Percentiles rank a stretch among this genome's conserved stretches.
Evolutionary conservation across 2,329 filamentous ascomycete genomes (phyloP).

Genomic region (Triangularia setosa): DNA sequence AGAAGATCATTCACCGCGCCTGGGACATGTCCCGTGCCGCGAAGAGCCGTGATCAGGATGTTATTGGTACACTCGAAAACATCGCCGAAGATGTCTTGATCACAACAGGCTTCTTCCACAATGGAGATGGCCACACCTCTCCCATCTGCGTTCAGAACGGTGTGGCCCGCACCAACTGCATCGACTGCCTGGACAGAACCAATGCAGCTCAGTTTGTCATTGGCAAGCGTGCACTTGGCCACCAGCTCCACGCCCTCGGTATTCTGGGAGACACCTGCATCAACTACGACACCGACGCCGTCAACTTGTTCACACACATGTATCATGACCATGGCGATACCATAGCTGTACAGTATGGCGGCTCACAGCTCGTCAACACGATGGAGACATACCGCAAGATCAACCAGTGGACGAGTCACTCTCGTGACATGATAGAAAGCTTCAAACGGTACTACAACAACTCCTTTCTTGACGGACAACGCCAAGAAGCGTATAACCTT

Average conservation of each 20-base stretch:
- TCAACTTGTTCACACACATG: conserved; percentile 97
- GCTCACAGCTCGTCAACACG: conserved; percentile 95
- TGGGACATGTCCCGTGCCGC: conserved; percentile 98
- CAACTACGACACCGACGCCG: conserved; percentile 91
- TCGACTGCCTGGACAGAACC: conserved; percentile 93
- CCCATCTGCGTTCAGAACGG: conserved; percentile 78
- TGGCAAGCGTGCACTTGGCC: conserved; percentile 85
- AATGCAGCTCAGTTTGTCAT: conserved; percentile 98
- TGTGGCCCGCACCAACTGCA: conserved; percentile 92
- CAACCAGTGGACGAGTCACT: conserved; percentile 97
- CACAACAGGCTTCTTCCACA: conserved; percentile 91
- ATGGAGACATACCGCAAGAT: conserved; percentile 99
- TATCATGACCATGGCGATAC: conserved; percentile 97
- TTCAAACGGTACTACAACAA: conserved; percentile 99
- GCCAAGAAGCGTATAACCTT: conserved; percentile 95
- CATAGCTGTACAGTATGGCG: conserved; percentile 95
- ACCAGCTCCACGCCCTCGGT: conserved; percentile 88
- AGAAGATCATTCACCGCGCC: conserved; percentile 88
- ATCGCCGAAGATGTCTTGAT: conserved; percentile 85
- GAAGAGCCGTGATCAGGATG: conserved; percentile 87
- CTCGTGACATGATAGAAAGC: conserved; percentile 96
- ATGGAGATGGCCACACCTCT: conserved; percentile 68
- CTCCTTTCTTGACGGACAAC: conserved; percentile 89
- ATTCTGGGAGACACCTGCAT: conserved; percentile 73
- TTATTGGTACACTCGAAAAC: conserved; percentile 84